These are phyloP conservation scores for Fusarium sacchari DNA, from an alignment of 2,329 filamentous ascomycete species.

Conservation along the genomic window DNA sequence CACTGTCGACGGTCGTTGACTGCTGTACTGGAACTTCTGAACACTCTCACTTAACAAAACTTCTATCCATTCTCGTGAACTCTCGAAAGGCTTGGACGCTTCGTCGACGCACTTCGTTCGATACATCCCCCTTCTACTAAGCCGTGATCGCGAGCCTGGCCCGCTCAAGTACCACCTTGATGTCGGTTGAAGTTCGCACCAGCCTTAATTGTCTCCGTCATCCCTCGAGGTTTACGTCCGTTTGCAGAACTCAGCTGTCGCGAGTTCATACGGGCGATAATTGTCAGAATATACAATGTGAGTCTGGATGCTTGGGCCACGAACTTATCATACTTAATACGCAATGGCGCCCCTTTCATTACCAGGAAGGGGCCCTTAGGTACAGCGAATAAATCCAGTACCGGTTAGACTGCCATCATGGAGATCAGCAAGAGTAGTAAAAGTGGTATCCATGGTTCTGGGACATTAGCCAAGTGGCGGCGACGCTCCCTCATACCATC, in stretches of 20 bases:
- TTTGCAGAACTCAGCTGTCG: conserved; percentile 65
- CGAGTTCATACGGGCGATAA: conserved; percentile 66
- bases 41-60: conserved; percentile 4
- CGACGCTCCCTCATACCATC: conserved; percentile 62
- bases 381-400: conserved; percentile 34
- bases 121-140: conserved; percentile 13
- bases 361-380: conserved; percentile 32
- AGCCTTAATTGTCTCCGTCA: conserved; percentile 66
- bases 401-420: conserved; percentile 53
- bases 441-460: conserved; percentile 16
- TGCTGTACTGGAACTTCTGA: conserved; percentile 1
- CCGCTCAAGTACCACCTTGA: conserved; percentile 59
- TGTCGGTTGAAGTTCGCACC: conserved; percentile 67
- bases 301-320: conserved; percentile 32
- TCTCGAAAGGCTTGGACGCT: not conserved
- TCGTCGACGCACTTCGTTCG: conserved; percentile 15
- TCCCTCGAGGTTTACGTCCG: conserved; percentile 66
- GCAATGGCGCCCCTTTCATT: conserved; percentile 28
- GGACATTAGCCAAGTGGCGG: conserved; percentile 44
- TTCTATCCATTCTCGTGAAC: conserved; percentile 8
- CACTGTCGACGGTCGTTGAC: conserved; percentile 15
- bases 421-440: conserved; percentile 49
- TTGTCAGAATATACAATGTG: conserved; percentile 64
- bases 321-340: conserved; percentile 39
- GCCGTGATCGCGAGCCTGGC: conserved; percentile 42